Base-by-base conservation (phyloP, 2,329 filamentous ascomycete species). In the Colletotrichum simmondsii region DNA sequence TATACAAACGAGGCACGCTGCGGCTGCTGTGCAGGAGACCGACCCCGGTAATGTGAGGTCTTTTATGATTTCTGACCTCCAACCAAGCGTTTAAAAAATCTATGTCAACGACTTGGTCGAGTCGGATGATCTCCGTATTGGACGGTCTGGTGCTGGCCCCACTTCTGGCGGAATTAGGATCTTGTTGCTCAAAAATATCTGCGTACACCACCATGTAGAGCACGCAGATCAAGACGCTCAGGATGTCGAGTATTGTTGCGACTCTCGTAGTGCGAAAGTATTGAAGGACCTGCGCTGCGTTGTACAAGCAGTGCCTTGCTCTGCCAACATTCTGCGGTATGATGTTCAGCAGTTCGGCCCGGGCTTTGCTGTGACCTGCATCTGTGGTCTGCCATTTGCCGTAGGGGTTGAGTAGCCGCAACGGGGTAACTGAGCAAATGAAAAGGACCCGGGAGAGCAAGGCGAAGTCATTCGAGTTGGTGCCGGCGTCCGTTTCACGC, bases 1-100 rank as follows among this genome's bases (percentile, higher is more conserved):
- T 64, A 3, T 54, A 64, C 10, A 54, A 28, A 26, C 61, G 61
- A 53, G 61, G n/a, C 26, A 30, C 61, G 61, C 61, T 54, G 46
- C 61, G 61, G 46, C 46, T 11, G 22, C 49, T 12, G n/a, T 24
- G 49, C 8, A 53, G 19, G 49, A 53, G 49, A 53, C 49, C 49
- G n/a, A 53, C 49, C 49, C 49, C 49, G 0, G 49, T 3, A 53
- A 53, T 53, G 19, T 53, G 49, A 53, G n/a, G 49, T 24, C 19
- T 53, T 24, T 24, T 22, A 24, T 53, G n/a, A 53, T 53, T 53
- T 53, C n/a, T 53, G 8, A 22, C 49, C 3, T 53, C 49, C 49
- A 53, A 53, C 49, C 49, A 53, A n/a, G 8, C 49, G n/a, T 22
- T 24, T 3, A n/a, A 11, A 11, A 22, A 8, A 53, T 53, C 49